A percentile compares a stretch with the other conserved stretches of the same genome.
These are phyloP conservation scores for Aspergillus saccharolyticus DNA, from an alignment of 495 filamentous ascomycete species.

Conservation along the genomic window DNA sequence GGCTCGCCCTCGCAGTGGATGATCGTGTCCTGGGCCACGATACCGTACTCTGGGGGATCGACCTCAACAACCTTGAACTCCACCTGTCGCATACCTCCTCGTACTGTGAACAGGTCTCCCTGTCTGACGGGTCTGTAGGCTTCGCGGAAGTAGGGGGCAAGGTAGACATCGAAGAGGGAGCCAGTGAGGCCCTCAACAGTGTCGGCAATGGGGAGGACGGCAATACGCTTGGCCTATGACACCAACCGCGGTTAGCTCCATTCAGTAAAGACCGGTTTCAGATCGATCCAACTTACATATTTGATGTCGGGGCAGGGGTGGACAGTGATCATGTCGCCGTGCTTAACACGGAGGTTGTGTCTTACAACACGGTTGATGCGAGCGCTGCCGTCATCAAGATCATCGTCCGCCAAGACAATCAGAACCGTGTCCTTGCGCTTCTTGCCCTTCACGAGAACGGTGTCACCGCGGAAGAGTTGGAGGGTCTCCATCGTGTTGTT, in stretches of 20 bases:
- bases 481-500: constrained; percentile 99
- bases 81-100: constrained; percentile 96
- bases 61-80: constrained; percentile 99
- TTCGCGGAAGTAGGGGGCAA: constrained; percentile 98
- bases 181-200: constrained; percentile 96
- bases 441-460: constrained; percentile 96
- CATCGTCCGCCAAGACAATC: constrained; percentile 95
- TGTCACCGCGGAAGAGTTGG: constrained; percentile 96
- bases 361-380: constrained; percentile 97
- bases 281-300: constrained; percentile 70
- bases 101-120: constrained; percentile 93
- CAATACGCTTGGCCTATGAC: constrained; percentile 90
- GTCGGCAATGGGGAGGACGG: constrained; percentile 96
- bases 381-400: constrained; percentile 93
- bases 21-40: constrained; percentile 96
- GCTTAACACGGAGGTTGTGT: constrained; percentile 97
- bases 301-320: constrained; percentile 99
- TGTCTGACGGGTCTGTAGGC: constrained; percentile 95
- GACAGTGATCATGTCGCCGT: constrained; percentile 93
- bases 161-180: constrained; percentile 97
- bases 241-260: constrained; percentile 13
- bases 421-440: constrained; percentile 99
- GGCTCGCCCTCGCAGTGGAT: constrained; percentile 99
- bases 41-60: constrained; percentile 95
- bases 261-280: neutral